Evolutionary conservation across 106 monocot species (phyloP).

Genomic region (Alisma plantagoaquatica): DNA sequence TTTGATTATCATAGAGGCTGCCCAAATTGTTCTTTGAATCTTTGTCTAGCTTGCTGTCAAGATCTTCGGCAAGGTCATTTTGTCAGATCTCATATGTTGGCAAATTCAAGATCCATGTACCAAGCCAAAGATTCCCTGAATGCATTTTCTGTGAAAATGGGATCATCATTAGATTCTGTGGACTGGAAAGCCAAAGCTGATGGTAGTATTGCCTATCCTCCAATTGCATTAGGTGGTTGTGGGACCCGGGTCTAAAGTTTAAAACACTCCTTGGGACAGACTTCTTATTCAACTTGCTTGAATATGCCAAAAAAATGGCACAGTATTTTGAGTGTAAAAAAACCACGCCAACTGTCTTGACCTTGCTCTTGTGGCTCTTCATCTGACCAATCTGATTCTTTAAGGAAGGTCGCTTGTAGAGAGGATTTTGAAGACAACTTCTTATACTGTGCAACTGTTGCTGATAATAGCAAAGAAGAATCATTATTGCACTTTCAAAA

Average conservation of each 20-base stretch:
- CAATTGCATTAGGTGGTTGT: constrained; percentile 50
- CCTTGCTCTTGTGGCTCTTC: constrained; percentile 11
- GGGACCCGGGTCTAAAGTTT: constrained; percentile 24
- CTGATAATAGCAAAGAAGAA: constrained; percentile 15
- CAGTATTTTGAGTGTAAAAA: neutral
- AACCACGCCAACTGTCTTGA: neutral
- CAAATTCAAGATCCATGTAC: neutral
- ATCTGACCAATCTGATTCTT: constrained; percentile 9
- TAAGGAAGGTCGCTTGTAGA: constrained; percentile 53
- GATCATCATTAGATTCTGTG: neutral
- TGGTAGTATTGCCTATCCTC: constrained; percentile 52
- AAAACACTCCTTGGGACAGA: constrained; percentile 23
- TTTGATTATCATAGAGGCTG: constrained; percentile 59
- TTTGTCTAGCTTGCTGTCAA: constrained; percentile 54
- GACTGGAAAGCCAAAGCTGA: constrained; percentile 29
- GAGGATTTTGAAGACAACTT: constrained; percentile 38
- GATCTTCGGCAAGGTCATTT: constrained; percentile 36
- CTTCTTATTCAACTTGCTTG: constrained; percentile 18
- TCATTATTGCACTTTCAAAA: constrained; percentile 44
- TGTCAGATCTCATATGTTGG: neutral
- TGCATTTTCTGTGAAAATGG: neutral
- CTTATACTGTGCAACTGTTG: constrained; percentile 52
- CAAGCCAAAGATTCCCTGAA: neutral
- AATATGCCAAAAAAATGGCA: constrained; percentile 21
- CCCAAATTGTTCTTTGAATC: constrained; percentile 45